Percentiles rank a stretch among this genome's conserved stretches.
These are phyloP conservation scores for Stachybotrys chlorohalonatus DNA, from an alignment of 2,329 filamentous ascomycete species.

Conservation along the genomic window DNA sequence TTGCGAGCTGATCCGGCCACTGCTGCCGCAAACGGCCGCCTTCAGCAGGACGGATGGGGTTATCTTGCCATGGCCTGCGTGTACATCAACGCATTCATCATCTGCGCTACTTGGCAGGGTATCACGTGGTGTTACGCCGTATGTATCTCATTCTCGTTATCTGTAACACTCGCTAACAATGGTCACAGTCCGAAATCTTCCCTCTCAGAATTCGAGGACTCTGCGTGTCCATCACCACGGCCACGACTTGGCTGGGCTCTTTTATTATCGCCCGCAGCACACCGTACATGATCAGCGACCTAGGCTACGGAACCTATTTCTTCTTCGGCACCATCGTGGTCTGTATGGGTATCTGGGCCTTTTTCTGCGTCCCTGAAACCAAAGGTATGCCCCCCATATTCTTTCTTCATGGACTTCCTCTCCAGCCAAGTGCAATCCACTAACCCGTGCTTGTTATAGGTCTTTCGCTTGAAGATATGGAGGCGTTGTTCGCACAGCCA, in stretches of 20 bases:
- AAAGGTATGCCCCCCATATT: conserved; percentile 22
- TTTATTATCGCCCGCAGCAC: conserved; percentile 25
- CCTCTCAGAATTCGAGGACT: conserved; percentile 20
- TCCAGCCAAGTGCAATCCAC: neutral
- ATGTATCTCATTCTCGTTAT: neutral
- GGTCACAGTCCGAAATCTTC: conserved; percentile 32
- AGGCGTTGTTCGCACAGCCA: conserved; percentile 15
- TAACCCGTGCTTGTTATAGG: conserved; percentile 4
- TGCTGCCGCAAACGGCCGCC: conserved; percentile 34
- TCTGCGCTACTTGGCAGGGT: conserved; percentile 31
- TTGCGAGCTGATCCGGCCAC: conserved; percentile 20
- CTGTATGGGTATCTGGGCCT: conserved; percentile 32
- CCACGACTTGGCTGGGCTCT: conserved; percentile 21
- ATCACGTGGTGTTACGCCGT: conserved; percentile 33
- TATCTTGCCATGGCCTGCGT: conserved; percentile 34
- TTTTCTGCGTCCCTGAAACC: conserved; percentile 39
- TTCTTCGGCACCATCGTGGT: conserved; percentile 36
- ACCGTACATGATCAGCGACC: conserved; percentile 25
- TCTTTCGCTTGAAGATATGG: conserved; percentile 36
- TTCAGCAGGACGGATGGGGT: conserved; percentile 29
- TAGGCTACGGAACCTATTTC: conserved; percentile 40
- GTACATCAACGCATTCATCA: conserved; percentile 33
- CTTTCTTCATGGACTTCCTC: neutral
- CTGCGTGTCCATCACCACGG: conserved; percentile 16
- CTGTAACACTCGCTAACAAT: neutral